Evolutionary conservation across 495 filamentous ascomycete genomes (phyloP), one percentile per base, ranked within the genome.

Genomic region (Penicillium salamii): DNA sequence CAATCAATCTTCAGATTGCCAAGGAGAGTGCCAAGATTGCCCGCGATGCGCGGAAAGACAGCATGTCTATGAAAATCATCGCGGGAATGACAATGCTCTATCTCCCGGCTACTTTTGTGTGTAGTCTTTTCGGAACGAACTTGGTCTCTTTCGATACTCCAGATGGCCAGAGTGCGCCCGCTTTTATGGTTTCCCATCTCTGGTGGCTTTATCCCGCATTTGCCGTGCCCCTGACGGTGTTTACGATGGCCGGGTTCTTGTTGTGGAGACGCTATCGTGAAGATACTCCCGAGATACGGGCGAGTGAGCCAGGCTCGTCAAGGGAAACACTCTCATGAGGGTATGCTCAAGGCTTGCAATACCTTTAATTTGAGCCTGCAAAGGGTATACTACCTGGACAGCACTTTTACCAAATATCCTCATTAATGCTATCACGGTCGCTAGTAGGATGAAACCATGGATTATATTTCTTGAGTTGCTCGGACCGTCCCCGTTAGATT

Each of bases 1-100:
- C 40, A 0, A 31, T 61, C 24, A 64, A 59, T 46, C 42, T 62
- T 3, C 35, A 33, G 0, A 62, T 68, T 26, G 63, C 65, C 3
- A 42, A 54, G 11, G 51, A 59, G 26, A 65, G 53, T 7, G 54
- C 57, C 14, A 57, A 55, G 21, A 49, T 65, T 19, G 63, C 66
- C 0, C 56, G 61, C 23, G 62, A 65, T 31, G 62, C 59, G 3
- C 62, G 65, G 28, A 63, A 60, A 18, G 67, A 72, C 42, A 66
- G 63, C 40, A 41, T 54, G 3, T 65, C 63, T 7, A 70, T 70
- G 67, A 70, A 66, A 19, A 68, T 65, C n/a, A 63, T 70, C 37
- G 69, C 69, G 5, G 61, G 57, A 1, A 56, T 72, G 2, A 70
- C 69, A 3, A 65, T 69, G 61, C 44, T 68, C 31, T 72, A 68